Conservation (phyloP, 192 early-diverging fungal genomes). For the Coemansia reversa region DNA sequence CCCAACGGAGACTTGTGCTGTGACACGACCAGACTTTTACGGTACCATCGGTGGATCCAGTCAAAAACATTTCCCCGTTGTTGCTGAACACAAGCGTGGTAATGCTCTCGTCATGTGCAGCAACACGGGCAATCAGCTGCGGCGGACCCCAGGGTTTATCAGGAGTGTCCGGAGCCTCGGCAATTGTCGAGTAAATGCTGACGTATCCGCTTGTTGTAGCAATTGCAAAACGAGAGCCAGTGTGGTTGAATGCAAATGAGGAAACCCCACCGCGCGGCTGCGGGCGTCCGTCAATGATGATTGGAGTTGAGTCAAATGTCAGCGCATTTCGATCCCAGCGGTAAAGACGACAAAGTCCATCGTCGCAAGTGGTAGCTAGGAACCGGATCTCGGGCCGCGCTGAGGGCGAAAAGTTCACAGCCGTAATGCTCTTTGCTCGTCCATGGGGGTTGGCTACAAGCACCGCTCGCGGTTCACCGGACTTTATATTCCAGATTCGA, state of each 20-base stretch:
- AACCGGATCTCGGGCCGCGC: constrained; percentile 65
- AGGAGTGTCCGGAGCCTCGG: constrained; percentile 19
- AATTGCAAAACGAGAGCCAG: constrained; percentile 76
- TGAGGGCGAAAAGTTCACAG: constrained; percentile 76
- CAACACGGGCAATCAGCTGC: constrained; percentile 61
- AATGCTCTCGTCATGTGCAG: constrained; percentile 70
- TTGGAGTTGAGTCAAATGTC: constrained; percentile 58
- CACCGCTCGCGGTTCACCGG: constrained; percentile 66
- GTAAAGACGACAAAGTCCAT: constrained; percentile 73
- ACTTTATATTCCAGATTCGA: constrained; percentile 73
- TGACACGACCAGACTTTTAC: constrained; percentile 70
- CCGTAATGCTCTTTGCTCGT: constrained; percentile 60
- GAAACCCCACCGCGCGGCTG: constrained; percentile 55
- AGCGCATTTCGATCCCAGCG: constrained; percentile 63
- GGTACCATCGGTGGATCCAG: constrained; percentile 78
- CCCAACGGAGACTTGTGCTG: constrained; percentile 58
- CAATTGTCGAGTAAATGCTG: constrained; percentile 72
- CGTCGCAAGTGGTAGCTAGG: constrained; percentile 68
- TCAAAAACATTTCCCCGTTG: constrained; percentile 64
- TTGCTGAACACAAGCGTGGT: constrained; percentile 74
- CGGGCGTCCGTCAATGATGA: constrained; percentile 55
- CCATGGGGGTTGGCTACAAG: constrained; percentile 45
- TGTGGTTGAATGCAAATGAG: constrained; percentile 72
- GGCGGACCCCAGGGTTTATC: constrained; percentile 26
- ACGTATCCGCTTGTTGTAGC: constrained; percentile 75